Percentiles rank a stretch among this genome's conserved stretches.
These are phyloP conservation scores for Colletotrichum simmondsii DNA, from an alignment of 2,329 filamentous ascomycete species.

Conservation along the genomic window DNA sequence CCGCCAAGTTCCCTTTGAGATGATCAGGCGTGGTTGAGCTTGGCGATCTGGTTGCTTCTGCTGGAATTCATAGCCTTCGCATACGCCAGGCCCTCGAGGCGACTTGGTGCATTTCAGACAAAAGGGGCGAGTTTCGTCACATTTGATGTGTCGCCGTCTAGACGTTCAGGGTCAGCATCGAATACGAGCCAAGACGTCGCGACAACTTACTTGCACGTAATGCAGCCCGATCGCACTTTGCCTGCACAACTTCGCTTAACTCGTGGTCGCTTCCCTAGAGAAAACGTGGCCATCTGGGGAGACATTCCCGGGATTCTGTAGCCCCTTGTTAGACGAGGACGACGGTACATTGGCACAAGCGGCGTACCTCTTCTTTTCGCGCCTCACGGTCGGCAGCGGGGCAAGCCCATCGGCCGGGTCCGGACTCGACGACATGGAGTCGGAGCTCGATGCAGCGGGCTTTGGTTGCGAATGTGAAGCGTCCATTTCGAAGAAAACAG, in stretches of 20 bases:
- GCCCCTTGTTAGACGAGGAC: not conserved
- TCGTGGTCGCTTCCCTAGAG: not conserved
- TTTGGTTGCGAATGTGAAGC: not conserved
- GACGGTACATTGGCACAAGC: not conserved
- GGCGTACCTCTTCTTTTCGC: conserved; percentile 19
- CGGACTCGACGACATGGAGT: not conserved
- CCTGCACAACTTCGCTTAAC: conserved; percentile 3
- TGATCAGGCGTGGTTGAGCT: not conserved
- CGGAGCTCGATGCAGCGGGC: not conserved
- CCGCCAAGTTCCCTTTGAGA: conserved; percentile 7
- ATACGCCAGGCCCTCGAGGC: conserved; percentile 52
- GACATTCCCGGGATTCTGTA: conserved; percentile 13
- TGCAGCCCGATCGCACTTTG: conserved; percentile 33
- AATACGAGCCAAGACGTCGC: not conserved
- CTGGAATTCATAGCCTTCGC: conserved; percentile 23
- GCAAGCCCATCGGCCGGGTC: not conserved
- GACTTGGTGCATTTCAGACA: conserved; percentile 55
- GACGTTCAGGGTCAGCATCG: not conserved
- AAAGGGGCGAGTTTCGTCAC: conserved; percentile 53
- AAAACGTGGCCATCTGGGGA: conserved; percentile 17
- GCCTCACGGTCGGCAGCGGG: conserved; percentile 3
- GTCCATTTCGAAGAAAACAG: not conserved
- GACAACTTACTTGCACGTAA: conserved; percentile 33
- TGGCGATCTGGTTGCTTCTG: conserved; percentile 13
- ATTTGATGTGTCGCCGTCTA: conserved; percentile 51